These are phyloP conservation scores for Fusarium bactridioides DNA, from an alignment of 2,329 filamentous ascomycete genomes.

Conservation along the genomic window DNA sequence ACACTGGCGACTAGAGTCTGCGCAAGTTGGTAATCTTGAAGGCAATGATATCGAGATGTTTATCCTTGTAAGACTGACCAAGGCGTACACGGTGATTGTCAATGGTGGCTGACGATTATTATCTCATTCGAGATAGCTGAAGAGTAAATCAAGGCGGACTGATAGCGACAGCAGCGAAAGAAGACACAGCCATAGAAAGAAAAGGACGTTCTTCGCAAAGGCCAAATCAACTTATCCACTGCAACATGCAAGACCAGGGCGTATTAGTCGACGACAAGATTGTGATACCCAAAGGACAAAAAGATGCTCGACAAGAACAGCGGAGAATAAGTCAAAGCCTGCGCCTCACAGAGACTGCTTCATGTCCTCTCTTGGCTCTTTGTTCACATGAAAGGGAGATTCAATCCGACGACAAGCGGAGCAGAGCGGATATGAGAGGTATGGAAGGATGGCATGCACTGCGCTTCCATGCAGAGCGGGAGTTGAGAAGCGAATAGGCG, in stretches of 20 bases:
- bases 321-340: background rate
- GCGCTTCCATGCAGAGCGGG: conserved; percentile 18
- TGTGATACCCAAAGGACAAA: conserved; percentile 1
- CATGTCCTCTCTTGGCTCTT: background rate
- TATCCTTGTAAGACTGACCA: conserved; percentile 27
- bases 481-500: conserved; percentile 26
- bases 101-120: background rate
- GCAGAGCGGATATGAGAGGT: conserved; percentile 6
- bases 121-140: conserved; percentile 2
- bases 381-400: conserved; percentile 16
- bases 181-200: background rate
- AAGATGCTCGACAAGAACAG: conserved; percentile 1
- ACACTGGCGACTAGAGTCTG: background rate
- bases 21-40: conserved; percentile 5
- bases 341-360: conserved; percentile 15
- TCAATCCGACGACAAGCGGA: conserved; percentile 25
- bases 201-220: background rate
- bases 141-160: background rate
- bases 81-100: conserved; percentile 35
- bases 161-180: background rate
- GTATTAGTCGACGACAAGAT: conserved; percentile 1
- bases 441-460: conserved; percentile 2
- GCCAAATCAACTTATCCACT: background rate
- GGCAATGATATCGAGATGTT: conserved; percentile 12
- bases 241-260: conserved; percentile 6